phyloP scores from a whole-genome alignment of 2,329 filamentous ascomycete genomes.

The Talaromyces sp. region DNA sequence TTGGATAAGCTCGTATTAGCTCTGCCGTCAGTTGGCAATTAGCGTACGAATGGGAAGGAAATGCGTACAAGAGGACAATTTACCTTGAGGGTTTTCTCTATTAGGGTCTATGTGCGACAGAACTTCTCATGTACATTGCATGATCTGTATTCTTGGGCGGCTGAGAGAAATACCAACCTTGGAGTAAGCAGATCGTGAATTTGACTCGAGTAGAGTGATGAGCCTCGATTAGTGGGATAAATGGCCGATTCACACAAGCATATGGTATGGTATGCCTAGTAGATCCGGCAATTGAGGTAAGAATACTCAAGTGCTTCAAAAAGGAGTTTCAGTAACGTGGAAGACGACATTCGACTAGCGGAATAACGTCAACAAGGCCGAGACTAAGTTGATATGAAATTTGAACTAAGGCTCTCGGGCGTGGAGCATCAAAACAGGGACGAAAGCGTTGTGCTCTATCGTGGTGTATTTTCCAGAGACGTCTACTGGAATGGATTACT shows the following conservation, averaged over 20 bases:
- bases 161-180: neutral
- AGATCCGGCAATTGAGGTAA: neutral
- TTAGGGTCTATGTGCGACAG: neutral
- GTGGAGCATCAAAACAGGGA: conserved; percentile 13
- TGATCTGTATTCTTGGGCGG: neutral
- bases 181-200: neutral
- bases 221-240: neutral
- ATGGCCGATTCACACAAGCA: neutral
- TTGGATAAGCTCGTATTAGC: conserved; percentile 11
- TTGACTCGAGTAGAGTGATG: neutral
- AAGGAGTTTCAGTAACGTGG: neutral
- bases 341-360: neutral
- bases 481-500: neutral
- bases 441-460: conserved; percentile 12
- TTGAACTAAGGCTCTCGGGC: neutral
- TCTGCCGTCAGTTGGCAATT: neutral
- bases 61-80: neutral
- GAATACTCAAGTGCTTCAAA: neutral
- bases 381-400: conserved; percentile 1
- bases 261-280: neutral
- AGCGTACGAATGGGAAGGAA: neutral
- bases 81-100: neutral
- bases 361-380: neutral
- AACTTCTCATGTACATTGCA: neutral
- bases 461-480: neutral